These are phyloP conservation scores for Chalaropsis ovoidea DNA, from an alignment of 2,329 filamentous ascomycete species.

Conservation along the genomic window DNA sequence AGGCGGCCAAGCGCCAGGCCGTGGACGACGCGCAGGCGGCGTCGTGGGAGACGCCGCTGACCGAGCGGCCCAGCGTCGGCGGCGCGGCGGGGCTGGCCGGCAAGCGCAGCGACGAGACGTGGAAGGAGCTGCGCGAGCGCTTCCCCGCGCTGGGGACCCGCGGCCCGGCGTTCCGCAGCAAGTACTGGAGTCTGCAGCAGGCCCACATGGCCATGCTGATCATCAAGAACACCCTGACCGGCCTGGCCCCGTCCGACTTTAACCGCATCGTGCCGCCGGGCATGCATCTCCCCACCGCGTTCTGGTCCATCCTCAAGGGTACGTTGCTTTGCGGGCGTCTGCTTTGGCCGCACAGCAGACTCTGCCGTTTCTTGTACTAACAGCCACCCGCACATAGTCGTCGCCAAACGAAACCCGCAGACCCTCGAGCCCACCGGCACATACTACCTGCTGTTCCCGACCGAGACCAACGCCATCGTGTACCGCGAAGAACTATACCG, in stretches of 20 bases:
- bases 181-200: constrained; percentile 20
- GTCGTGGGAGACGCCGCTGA: constrained; percentile 1
- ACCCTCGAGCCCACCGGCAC: constrained; percentile 54
- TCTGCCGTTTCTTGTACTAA: background rate
- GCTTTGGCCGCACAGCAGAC: background rate
- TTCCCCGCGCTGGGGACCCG: constrained; percentile 15
- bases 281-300: constrained; percentile 58
- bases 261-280: constrained; percentile 53
- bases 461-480: constrained; percentile 45
- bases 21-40: background rate
- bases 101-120: constrained; percentile 10
- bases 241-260: constrained; percentile 59
- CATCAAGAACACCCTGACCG: constrained; percentile 48
- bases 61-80: background rate
- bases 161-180: constrained; percentile 16
- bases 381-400: constrained; percentile 36
- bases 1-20: constrained; percentile 4
- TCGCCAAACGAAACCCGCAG: constrained; percentile 53
- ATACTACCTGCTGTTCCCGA: constrained; percentile 62
- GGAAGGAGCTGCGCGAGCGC: constrained; percentile 12
- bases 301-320: constrained; percentile 51
- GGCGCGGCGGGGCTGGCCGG: background rate
- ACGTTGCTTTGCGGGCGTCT: constrained; percentile 18
- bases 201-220: constrained; percentile 39
- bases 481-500: constrained; percentile 42